A percentile compares a stretch with the other conserved stretches of the same genome.
These are phyloP conservation scores for Monilinia laxa DNA, from an alignment of 2,329 filamentous ascomycete species.

Conservation along the genomic window DNA sequence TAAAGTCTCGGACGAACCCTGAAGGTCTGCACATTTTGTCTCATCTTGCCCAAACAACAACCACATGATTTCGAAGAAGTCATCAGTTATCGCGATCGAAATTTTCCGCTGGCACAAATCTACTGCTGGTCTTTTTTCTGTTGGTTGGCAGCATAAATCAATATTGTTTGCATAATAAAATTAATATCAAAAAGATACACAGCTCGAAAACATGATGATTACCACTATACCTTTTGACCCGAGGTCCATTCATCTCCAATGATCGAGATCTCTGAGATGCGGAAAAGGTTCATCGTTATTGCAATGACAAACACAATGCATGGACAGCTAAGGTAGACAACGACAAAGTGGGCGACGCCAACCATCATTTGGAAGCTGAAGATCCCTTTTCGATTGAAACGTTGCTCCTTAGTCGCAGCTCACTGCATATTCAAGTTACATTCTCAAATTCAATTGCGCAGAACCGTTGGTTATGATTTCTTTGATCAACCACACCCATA, in stretches of 20 bases:
- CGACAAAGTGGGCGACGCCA: slow-evolving; percentile 21
- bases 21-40: slow-evolving; percentile 1
- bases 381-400: slow-evolving; percentile 21
- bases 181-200: slow-evolving; percentile 14
- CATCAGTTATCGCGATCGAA: slow-evolving; percentile 9
- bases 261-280: slow-evolving; percentile 1
- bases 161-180: slow-evolving; percentile 19
- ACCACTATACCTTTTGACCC: slow-evolving; percentile 4
- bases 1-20: slow-evolving; percentile 21
- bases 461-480: slow-evolving; percentile 13
- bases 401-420: slow-evolving; percentile 19
- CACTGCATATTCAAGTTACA: slow-evolving; percentile 21
- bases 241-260: slow-evolving; percentile 10
- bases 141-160: slow-evolving; percentile 13
- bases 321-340: slow-evolving; percentile 20
- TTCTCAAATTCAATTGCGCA: background rate
- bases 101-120: background rate
- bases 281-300: slow-evolving; percentile 6
- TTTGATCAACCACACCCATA: slow-evolving; percentile 19
- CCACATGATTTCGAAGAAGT: slow-evolving; percentile 1
- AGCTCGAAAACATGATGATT: background rate
- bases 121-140: slow-evolving; percentile 3
- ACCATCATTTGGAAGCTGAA: slow-evolving; percentile 23
- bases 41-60: slow-evolving; percentile 8
- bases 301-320: slow-evolving; percentile 5